Conservation (phyloP, 116 monocot genomes). For the Trichopus zeylanicus region DNA sequence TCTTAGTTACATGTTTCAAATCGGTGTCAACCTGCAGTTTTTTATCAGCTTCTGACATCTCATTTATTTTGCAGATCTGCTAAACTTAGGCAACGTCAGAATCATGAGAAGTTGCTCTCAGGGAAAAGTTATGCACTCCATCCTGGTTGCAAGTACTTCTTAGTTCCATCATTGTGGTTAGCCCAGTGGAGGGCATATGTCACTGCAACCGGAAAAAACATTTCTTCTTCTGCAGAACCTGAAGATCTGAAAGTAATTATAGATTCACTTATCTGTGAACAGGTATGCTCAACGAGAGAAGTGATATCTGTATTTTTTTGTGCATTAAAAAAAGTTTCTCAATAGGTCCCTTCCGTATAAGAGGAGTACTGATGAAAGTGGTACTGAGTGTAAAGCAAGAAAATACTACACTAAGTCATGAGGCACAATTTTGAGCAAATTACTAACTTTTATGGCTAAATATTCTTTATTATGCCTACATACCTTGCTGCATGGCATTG, state of each 20-base stretch:
- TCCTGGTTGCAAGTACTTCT: constrained; percentile 63
- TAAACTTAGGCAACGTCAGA: constrained; percentile 73
- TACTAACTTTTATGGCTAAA: too few relatives aligned
- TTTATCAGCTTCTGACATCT: constrained; percentile 3
- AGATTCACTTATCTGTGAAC: constrained; percentile 66
- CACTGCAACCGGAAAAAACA: constrained; percentile 66
- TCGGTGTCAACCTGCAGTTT: background rate
- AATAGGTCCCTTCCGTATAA: background rate
- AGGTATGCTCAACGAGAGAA: constrained; percentile 29
- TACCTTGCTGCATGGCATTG: too few relatives aligned
- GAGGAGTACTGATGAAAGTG: background rate
- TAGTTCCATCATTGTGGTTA: constrained; percentile 90
- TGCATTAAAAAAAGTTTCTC: too few relatives aligned
- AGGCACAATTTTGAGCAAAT: too few relatives aligned
- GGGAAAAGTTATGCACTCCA: constrained; percentile 68
- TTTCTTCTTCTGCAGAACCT: constrained; percentile 59
- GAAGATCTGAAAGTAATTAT: constrained; percentile 52
- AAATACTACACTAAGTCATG: too few relatives aligned
- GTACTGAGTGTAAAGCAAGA: background rate
- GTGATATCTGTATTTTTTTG: background rate
- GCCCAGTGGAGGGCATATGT: constrained; percentile 84
- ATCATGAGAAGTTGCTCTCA: constrained; percentile 77
- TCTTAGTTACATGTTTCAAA: constrained; percentile 1
- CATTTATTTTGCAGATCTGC: constrained; percentile 48
- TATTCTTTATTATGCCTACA: too few relatives aligned